These are phyloP conservation scores for Silene latifolia DNA, from an alignment of 148 eudicot genomes.

Conservation along the genomic window DNA sequence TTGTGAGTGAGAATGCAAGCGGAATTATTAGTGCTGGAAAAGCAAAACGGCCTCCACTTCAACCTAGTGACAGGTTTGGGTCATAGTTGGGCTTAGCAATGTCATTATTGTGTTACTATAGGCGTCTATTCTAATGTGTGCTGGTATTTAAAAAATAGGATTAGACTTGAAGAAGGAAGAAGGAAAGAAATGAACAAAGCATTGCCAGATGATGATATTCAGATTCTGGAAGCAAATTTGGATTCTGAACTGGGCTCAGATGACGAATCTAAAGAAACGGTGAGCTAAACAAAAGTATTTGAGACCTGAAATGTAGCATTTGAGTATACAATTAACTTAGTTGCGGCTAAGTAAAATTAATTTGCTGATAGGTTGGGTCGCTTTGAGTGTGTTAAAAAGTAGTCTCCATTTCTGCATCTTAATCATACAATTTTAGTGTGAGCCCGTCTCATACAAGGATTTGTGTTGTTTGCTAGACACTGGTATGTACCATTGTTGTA, in stretches of 20 bases:
- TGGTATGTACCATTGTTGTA: background rate
- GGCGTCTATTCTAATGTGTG: background rate
- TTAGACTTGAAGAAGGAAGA: background rate
- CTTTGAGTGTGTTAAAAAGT: too few species aligned
- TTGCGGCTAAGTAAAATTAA: too few species aligned
- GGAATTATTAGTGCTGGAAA: conserved; percentile 90
- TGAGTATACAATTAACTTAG: too few species aligned
- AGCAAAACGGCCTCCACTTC: conserved; percentile 67
- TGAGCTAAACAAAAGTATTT: conserved; percentile 26
- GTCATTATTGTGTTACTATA: background rate
- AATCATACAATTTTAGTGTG: background rate
- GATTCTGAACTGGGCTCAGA: background rate
- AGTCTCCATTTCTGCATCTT: background rate
- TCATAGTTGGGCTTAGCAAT: conserved; percentile 7
- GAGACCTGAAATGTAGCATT: background rate
- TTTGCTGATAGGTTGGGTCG: too few species aligned
- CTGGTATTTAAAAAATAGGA: background rate
- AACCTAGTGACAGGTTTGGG: conserved; percentile 81
- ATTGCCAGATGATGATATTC: conserved; percentile 34
- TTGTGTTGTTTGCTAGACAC: too few species aligned
- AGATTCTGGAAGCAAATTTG: conserved; percentile 30
- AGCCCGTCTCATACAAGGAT: too few species aligned
- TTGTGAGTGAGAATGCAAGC: conserved; percentile 62
- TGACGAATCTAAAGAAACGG: conserved; percentile 51
- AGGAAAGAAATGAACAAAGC: conserved; percentile 5